Base-by-base conservation (phyloP, 1,284 basidiomycete species). In the Microbotryum violaceum region DNA sequence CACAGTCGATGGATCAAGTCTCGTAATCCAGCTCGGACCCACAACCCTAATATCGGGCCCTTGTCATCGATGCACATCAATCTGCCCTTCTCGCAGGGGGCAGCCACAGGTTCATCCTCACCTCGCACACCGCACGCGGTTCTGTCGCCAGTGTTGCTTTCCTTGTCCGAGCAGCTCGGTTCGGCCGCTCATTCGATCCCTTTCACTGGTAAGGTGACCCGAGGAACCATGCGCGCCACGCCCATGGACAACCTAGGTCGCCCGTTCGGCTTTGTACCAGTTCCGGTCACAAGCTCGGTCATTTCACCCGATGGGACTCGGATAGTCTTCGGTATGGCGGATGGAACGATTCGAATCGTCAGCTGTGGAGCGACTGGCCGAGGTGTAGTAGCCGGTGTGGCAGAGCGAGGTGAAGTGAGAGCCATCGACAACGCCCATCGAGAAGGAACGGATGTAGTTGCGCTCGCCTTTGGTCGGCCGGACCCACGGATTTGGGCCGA, bases 271-370 rank as follows among this genome's bases (percentile, higher is more conserved):
- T 46, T 50, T 66, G 2, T 56, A 60, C 6, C 50, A 21, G 31
- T 66, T 49, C 37, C 61, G 6, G 57, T 60, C 4, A 65, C 61
- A 0, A 57, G 58, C 2, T 57, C 60, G 44, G 64, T 61, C 1
- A 23, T 67, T 5, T 65, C 66, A 8, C 49, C 55, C 33, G 70
- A 70, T 42, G 66, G 63, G 1, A 55, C 53, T 0, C 21, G 56
- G 4, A n/a, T 70, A 14, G 58, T 68, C 5, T 71, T 68, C 67
- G 70, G 68, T 9, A 70, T 70, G 68, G 33, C 58, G 3, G 67
- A 71, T 54, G 70, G 70, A 4, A 56, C 48, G 3, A 51, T 71
- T 27, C 47, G 67, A 5, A 44, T 70, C 27, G 44, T 49, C 1
- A 60, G 60, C 18, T 51, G 25, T 9, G 18, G 37, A 42, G 12